Conservation (phyloP, 2,329 filamentous ascomycete species). For the Gnomoniopsis sp. region DNA sequence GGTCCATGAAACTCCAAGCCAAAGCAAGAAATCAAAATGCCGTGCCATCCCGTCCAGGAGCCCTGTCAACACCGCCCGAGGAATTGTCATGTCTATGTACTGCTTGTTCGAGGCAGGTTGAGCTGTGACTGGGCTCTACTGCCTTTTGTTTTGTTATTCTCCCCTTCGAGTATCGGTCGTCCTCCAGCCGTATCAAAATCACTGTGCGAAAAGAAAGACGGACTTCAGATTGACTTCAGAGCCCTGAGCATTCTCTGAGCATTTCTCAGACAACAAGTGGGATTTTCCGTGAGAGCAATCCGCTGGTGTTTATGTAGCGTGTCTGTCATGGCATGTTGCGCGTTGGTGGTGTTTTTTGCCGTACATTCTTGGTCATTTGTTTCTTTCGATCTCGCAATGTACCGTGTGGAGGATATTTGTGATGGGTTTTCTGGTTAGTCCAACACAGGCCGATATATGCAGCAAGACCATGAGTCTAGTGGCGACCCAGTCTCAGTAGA, state of each 20-base stretch:
- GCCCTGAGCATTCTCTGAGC: not conserved
- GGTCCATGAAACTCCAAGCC: not conserved
- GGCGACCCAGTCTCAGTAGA: conserved; percentile 39
- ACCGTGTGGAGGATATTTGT: not conserved
- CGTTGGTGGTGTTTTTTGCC: not conserved
- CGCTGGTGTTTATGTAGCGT: not conserved
- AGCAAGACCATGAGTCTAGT: conserved; percentile 5
- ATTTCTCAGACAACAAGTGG: not conserved
- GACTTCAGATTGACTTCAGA: too few relatives aligned
- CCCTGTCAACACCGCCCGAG: not conserved
- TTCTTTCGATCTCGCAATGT: not conserved
- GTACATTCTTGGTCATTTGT: not conserved
- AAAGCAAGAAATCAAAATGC: not conserved
- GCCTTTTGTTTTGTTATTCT: too few relatives aligned
- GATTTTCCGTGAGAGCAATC: too few relatives aligned
- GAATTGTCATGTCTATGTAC: not conserved
- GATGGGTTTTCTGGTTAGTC: not conserved
- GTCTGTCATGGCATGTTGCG: not conserved
- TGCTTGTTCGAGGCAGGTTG: not conserved
- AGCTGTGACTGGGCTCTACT: not conserved
- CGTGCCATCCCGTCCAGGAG: not conserved
- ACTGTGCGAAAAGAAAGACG: too few relatives aligned
- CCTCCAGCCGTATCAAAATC: too few relatives aligned
- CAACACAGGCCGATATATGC: not conserved
- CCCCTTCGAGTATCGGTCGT: too few relatives aligned